A percentile compares a stretch with the other conserved stretches of the same genome.
Conservation (phyloP, 2,329 filamentous ascomycete genomes). For the Ceratocystis lukuohia region DNA sequence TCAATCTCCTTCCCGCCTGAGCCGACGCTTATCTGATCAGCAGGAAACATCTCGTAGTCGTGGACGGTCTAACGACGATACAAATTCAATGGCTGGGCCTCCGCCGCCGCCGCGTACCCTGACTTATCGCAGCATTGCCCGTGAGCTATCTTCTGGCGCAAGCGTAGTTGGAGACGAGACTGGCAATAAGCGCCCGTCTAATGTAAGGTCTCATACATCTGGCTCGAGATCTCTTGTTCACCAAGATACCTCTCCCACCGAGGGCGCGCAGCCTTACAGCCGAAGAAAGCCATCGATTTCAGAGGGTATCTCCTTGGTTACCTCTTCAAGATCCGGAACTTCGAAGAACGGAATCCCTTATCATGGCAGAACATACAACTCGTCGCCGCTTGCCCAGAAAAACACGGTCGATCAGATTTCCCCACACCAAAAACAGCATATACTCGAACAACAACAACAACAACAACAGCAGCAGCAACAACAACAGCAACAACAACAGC, state of each 20-base stretch:
- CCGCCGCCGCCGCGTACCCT: constrained; percentile 28
- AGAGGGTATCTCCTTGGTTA: constrained; percentile 31
- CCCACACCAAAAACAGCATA: constrained; percentile 23
- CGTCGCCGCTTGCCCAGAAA: constrained; percentile 45
- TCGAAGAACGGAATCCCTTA: constrained; percentile 31
- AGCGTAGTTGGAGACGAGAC: constrained; percentile 25
- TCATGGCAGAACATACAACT: constrained; percentile 38
- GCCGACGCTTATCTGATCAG: constrained; percentile 44
- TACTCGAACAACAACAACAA: constrained; percentile 22
- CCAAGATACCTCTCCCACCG: constrained; percentile 30
- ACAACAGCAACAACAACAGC: constrained; percentile 17
- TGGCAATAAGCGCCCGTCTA: constrained; percentile 11
- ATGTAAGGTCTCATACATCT: constrained; percentile 22
- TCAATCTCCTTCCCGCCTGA: constrained; percentile 37
- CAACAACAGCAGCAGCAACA: constrained; percentile 21
- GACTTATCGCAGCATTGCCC: constrained; percentile 31
- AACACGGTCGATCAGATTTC: constrained; percentile 23
- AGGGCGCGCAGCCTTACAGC: constrained; percentile 21
- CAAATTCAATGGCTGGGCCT: constrained; percentile 32
- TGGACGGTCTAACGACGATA: constrained; percentile 28
- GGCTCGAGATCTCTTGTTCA: constrained; percentile 37
- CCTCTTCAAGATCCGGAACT: constrained; percentile 31
- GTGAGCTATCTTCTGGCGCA: constrained; percentile 26
- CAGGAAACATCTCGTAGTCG: constrained; percentile 33
- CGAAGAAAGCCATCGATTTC: constrained; percentile 35